Evolutionary conservation across 78 protist genomes (phyloP), one percentile per base, ranked within the genome.

Genomic region (Dictyostelium capitatum): DNA sequence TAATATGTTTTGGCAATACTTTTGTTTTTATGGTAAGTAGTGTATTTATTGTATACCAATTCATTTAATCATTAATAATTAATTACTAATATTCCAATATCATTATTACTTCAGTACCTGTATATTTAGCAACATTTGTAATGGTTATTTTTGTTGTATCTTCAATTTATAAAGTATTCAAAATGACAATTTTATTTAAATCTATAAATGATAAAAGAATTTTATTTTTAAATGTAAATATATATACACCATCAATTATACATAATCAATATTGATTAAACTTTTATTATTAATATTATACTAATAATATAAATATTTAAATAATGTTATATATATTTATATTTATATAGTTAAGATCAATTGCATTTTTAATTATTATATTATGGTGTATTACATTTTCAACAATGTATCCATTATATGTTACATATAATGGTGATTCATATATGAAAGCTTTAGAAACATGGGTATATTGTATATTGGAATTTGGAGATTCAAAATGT

Each of bases 161-260:
- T 19, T 72, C 79, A 72, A 43, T 43, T 41, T 72, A 72, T 43
- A 72, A 43, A 72, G 50, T 72, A 46, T 72, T 43, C n/a, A 1
- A 43, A 72, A 72, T 72, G 79, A 46, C 79, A 19, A 9, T 43
- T 20, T 3, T 72, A 10, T 72, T 72, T 20, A 72, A 72, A 46
- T 72, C 79, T 19, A 28, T 72, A 7, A 72, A 72, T 9, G 79
- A 72, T 43, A 72, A 15, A 72, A 72, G 79, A 46, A 72, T 72
- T 43, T n/a, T 72, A 72, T 43, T 72, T 10, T 72, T 72, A 72
- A 72, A 72, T 72, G 79, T 72, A 72, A 72, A 54, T 70, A n/a
- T n/a, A n/a, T n/a, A n/a, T n/a, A n/a, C n/a, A n/a, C n/a, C n/a
- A n/a, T n/a, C n/a, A n/a, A n/a, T n/a, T n/a, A 0, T 20, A 30